A percentile compares a stretch with the other conserved stretches of the same genome.
phyloP scores from a whole-genome alignment of 495 filamentous ascomycete species.

The Xylaria cubensis region DNA sequence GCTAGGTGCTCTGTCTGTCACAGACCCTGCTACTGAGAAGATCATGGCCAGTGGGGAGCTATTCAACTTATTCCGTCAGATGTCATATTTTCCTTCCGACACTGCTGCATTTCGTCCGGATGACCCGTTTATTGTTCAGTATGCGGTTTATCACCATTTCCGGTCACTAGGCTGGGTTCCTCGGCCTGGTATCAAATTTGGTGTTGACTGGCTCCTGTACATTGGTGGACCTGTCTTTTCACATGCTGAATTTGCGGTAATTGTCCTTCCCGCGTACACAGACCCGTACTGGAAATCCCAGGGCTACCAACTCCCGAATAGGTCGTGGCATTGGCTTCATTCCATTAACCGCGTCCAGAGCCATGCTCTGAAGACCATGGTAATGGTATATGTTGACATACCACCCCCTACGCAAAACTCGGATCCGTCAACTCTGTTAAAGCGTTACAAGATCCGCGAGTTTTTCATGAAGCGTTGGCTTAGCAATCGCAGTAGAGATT shows the following conservation, averaged over 20 bases:
- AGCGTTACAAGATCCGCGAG: conserved; percentile 80
- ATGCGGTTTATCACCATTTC: conserved; percentile 94
- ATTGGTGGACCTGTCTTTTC: conserved; percentile 92
- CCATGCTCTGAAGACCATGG: conserved; percentile 85
- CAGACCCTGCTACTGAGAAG: conserved; percentile 58
- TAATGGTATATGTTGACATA: conserved; percentile 89
- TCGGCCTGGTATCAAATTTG: conserved; percentile 92
- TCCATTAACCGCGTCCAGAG: conserved; percentile 88
- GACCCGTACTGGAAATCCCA: conserved; percentile 73
- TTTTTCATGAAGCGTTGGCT: conserved; percentile 82
- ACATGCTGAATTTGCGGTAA: conserved; percentile 89
- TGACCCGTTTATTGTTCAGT: conserved; percentile 85
- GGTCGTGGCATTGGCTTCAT: conserved; percentile 91
- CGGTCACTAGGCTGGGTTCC: conserved; percentile 97
- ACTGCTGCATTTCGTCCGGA: conserved; percentile 60
- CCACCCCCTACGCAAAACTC: conserved; percentile 67
- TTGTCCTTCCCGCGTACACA: conserved; percentile 82
- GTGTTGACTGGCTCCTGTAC: conserved; percentile 91
- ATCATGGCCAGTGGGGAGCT: conserved; percentile 60
- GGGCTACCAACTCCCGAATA: conserved; percentile 51
- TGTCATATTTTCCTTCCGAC: conserved; percentile 72
- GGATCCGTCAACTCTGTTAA: conserved; percentile 62
- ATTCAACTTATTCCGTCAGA: conserved; percentile 67
- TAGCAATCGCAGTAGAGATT: conserved; percentile 69
- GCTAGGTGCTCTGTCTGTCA: conserved; percentile 76